Percentiles rank a stretch among this genome's conserved stretches.
These are phyloP conservation scores for Pseudogymnoascus sp. DNA, from an alignment of 2,329 filamentous ascomycete species.

Conservation along the genomic window DNA sequence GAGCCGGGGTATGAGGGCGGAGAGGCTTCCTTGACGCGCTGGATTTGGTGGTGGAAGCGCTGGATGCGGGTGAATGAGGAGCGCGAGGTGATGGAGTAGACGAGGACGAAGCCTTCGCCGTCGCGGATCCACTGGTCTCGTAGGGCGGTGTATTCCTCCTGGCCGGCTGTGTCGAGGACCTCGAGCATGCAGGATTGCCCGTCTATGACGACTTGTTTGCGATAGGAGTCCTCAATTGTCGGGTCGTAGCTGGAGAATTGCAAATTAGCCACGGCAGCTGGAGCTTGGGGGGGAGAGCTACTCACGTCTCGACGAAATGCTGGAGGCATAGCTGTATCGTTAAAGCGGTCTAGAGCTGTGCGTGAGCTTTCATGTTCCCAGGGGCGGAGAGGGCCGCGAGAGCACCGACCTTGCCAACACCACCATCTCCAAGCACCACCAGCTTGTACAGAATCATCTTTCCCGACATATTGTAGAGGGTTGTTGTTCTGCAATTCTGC, in stretches of 20 bases:
- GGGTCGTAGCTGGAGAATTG: slow-evolving; percentile 54
- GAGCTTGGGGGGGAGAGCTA: neutral
- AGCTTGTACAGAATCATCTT: slow-evolving; percentile 95
- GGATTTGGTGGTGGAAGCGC: slow-evolving; percentile 93
- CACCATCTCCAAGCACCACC: slow-evolving; percentile 90
- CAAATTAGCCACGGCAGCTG: slow-evolving; percentile 17
- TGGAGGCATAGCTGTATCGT: slow-evolving; percentile 96
- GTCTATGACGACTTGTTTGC: slow-evolving; percentile 89
- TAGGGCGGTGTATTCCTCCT: slow-evolving; percentile 96
- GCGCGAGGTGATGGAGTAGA: slow-evolving; percentile 97
- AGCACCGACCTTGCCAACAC: slow-evolving; percentile 72
- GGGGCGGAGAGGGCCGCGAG: slow-evolving; percentile 4
- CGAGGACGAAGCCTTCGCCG: slow-evolving; percentile 92
- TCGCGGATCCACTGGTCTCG: slow-evolving; percentile 98
- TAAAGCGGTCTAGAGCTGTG: slow-evolving; percentile 54
- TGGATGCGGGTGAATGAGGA: slow-evolving; percentile 93
- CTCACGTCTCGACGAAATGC: slow-evolving; percentile 86
- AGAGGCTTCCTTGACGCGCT: slow-evolving; percentile 89
- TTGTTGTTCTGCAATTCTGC: slow-evolving; percentile 1
- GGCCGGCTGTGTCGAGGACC: slow-evolving; percentile 91
- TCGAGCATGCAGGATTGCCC: slow-evolving; percentile 94
- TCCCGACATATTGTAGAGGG: slow-evolving; percentile 56
- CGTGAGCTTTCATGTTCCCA: slow-evolving; percentile 6
- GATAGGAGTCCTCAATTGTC: slow-evolving; percentile 81
- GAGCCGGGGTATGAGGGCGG: slow-evolving; percentile 66